phyloP scores from a whole-genome alignment of 202 grass and related monocot species.

The Schoenoplectus tabernaemontani region DNA sequence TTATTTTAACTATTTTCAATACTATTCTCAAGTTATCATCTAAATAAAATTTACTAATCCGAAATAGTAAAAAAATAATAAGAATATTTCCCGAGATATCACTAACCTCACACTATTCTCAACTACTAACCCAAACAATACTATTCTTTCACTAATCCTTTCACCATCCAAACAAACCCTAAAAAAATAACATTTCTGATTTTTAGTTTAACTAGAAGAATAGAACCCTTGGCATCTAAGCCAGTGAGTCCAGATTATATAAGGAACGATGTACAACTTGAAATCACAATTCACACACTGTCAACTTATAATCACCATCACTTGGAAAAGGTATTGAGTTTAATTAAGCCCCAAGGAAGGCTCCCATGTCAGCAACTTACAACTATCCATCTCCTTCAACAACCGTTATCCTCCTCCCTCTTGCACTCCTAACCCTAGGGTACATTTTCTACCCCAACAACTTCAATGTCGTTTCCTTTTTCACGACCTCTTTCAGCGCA shows the following conservation, averaged over 20 bases:
- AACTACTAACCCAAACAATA: no score
- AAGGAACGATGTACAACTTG: background rate
- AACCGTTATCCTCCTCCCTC: constrained; percentile 12
- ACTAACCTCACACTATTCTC: no score
- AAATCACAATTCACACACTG: background rate
- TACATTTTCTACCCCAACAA: constrained; percentile 12
- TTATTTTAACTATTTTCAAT: no score
- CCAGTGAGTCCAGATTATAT: background rate
- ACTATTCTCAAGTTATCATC: no score
- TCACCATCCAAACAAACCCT: no score
- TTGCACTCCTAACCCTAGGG: constrained; percentile 3
- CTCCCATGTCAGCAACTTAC: background rate
- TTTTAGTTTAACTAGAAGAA: background rate
- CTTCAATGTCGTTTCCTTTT: background rate
- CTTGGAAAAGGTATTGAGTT: background rate
- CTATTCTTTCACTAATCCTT: no score
- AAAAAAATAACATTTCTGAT: background rate
- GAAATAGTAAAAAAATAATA: no score
- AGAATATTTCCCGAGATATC: no score
- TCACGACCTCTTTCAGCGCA: background rate
- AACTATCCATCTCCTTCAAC: background rate
- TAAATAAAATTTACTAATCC: no score
- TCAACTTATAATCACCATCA: background rate
- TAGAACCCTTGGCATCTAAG: background rate
- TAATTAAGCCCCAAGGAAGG: background rate